These are phyloP conservation scores for Myriosclerotinia duriaeana DNA, from an alignment of 2,329 filamentous ascomycete genomes.

Conservation along the genomic window DNA sequence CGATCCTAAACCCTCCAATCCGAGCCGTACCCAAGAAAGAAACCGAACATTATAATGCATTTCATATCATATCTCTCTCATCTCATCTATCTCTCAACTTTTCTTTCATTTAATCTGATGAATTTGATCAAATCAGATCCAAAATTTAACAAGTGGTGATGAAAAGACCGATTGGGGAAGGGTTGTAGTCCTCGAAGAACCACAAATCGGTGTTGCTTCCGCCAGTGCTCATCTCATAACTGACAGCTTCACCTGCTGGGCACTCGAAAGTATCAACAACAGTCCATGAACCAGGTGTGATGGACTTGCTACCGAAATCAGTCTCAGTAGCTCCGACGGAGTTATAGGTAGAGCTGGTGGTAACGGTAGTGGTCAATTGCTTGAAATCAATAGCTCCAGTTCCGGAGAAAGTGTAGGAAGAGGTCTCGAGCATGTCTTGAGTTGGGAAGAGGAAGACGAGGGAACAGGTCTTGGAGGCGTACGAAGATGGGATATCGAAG, in stretches of 20 bases:
- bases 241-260: slow-evolving; percentile 52
- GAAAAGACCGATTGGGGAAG: slow-evolving; percentile 46
- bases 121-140: not conserved
- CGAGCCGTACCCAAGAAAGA: not conserved
- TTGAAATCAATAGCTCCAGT: slow-evolving; percentile 54
- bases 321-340: slow-evolving; percentile 49
- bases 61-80: not conserved
- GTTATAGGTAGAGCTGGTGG: slow-evolving; percentile 51
- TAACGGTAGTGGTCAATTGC: slow-evolving; percentile 49
- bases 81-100: not conserved
- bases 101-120: not conserved
- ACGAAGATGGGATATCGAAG: slow-evolving; percentile 60
- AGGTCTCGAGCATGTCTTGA: slow-evolving; percentile 57
- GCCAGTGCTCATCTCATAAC: slow-evolving; percentile 49
- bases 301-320: slow-evolving; percentile 46
- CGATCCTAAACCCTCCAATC: not conserved
- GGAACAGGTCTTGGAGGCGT: slow-evolving; percentile 52
- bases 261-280: slow-evolving; percentile 55
- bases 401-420: slow-evolving; percentile 55
- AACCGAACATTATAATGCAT: not conserved
- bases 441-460: slow-evolving; percentile 65
- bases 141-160: slow-evolving; percentile 35
- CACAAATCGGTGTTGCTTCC: slow-evolving; percentile 51
- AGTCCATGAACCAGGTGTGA: slow-evolving; percentile 56
- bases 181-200: slow-evolving; percentile 66